These are phyloP conservation scores for Juncus effusus DNA, from an alignment of 176 grass and related monocot species.

Conservation along the genomic window DNA sequence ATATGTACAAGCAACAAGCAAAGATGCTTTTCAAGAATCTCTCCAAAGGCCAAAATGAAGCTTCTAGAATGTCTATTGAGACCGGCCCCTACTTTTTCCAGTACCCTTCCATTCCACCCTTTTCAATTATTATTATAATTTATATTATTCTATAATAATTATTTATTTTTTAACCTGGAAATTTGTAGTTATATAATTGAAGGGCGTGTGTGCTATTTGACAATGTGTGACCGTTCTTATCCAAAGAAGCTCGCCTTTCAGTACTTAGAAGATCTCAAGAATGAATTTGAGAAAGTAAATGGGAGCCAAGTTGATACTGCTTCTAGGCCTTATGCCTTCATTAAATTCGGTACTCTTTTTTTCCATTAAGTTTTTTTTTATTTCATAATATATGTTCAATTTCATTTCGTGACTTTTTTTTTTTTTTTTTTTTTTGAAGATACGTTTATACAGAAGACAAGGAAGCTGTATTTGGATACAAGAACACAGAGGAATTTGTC, in stretches of 20 bases:
- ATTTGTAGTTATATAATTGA: constrained; percentile 85
- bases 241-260: constrained; percentile 98
- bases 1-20: constrained; percentile 98
- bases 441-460: constrained; percentile 93
- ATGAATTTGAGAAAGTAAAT: constrained; percentile 93
- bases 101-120: constrained; percentile 50
- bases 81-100: constrained; percentile 87
- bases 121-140: constrained; percentile 5
- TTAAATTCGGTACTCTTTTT: constrained; percentile 69
- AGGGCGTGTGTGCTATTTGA: constrained; percentile 83
- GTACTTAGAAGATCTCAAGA: constrained; percentile 93
- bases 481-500: constrained; percentile 89
- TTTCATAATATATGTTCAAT: constrained; percentile 5
- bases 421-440: constrained; percentile 43
- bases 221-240: constrained; percentile 96
- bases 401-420: constrained; percentile 12
- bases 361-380: constrained; percentile 6
- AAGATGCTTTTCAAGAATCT: constrained; percentile 97
- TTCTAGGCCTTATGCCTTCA: constrained; percentile 93
- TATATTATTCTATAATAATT: not conserved
- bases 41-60: constrained; percentile 80
- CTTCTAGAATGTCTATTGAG: constrained; percentile 97
- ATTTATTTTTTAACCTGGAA: constrained; percentile 22
- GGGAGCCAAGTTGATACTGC: constrained; percentile 94
- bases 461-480: constrained; percentile 87